Base-by-base conservation (phyloP, 345 rosid species). In the Pugionium cornutum region DNA sequence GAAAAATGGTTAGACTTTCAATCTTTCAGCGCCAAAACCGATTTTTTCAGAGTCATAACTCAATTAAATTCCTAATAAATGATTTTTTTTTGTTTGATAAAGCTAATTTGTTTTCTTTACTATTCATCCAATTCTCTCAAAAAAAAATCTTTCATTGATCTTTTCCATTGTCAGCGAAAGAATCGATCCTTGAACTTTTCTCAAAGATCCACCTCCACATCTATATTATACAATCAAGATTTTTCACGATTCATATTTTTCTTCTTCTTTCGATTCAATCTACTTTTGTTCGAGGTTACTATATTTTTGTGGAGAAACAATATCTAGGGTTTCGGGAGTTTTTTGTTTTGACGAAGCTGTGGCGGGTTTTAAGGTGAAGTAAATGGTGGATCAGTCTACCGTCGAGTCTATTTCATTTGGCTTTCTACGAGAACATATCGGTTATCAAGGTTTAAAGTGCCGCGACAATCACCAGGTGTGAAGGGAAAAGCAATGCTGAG, bases 401-500 rank as follows among this genome's bases (percentile, higher is more conserved):
- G 29, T 83, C 81, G 82, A 84, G 80, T 78, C 51, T 54, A 41
- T 26, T 46, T 66, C 63, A 40, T 58, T 57, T 66, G 60, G 48
- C 7, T 25, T 37, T 61, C 49, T 2, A 28, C 55, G 35, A 53
- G 48, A 30, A 39, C 33, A 9, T 44, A 53, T 18, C 25, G 4
- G 7, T 32, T 39, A 54, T 55, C 69, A 41, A 62, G 50, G 51
- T 65, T 55, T 74, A 30, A 74, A 5, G 63, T 57, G 75, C 56
- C 58, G 74, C 70, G 67, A 76, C 53, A 55, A 61, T 65, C 74
- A 62, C 59, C 73, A 48, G 73, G 73, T 77, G 71, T 73, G 71
- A 69, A 42, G 32, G 31, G 67, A 62, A 69, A 74, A 87, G 86
- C 90, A 80, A 95, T 95, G 99, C 89, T 95, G 84, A 87, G 87